Evolutionary conservation across 495 filamentous ascomycete species (phyloP), one percentile per base, ranked within the genome.

Genomic region (Astrocystis sublimbata): DNA sequence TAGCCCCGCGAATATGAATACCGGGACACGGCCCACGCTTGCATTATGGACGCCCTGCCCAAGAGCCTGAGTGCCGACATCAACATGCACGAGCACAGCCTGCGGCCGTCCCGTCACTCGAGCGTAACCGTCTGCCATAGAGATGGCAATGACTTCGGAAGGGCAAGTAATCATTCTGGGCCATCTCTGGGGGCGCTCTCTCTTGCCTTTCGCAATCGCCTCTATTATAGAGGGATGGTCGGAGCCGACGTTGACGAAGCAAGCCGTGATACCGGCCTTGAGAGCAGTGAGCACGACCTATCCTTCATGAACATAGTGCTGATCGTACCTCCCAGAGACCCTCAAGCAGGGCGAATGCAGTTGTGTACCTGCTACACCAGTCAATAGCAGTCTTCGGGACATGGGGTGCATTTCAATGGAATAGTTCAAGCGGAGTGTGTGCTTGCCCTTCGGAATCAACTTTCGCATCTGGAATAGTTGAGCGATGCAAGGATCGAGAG

Each of bases 31-130:
- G 6, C 89, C 89, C 65, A 86, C 85, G 3, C 85, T 88, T n/a
- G 89, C 89, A 62, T 92, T 92, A 72, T 92, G 89, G 1, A 92
- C 81, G 9, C 89, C 89, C n/a, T 89, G 88, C 7, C 81, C 89
- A 12, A 92, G 81, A 15, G 88, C 89, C 73, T 92, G 89, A 1
- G 89, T 92, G 30, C 89, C 89, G 26, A 92, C 89, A 71, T 92
- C 89, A 55, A 92, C 89, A 66, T 92, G 89, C 3, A 92, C 87
- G 50, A 92, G 86, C 15, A 92, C 89, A 53, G 84, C 86, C 73
- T 92, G 89, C 0, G 89, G 87, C 45, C 86, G 79, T 38, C 83
- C 83, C 15, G 89, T 89, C 7, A 88, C 75, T 59, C 89, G 88
- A 28, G 89, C 89, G 67, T 90, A 91, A 35, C 88, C 89, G 67